These are phyloP conservation scores for Aegilops bicornis DNA, from an alignment of 176 grass and related monocot species.

Conservation along the genomic window DNA sequence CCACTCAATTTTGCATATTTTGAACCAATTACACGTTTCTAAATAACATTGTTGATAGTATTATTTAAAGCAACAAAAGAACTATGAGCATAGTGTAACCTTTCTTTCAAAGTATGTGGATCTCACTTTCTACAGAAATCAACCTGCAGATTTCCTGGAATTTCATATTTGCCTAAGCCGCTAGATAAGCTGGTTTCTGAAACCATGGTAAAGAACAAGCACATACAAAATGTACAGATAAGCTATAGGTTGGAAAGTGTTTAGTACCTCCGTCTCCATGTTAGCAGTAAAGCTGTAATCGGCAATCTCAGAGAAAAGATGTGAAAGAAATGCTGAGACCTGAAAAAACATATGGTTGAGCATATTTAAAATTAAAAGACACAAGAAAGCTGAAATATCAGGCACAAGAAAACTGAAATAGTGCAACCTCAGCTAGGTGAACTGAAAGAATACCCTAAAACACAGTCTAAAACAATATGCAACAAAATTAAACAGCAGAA, in stretches of 20 bases:
- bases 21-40: conserved; percentile 4
- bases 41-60: conserved; percentile 8
- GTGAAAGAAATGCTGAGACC: conserved; percentile 86
- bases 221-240: conserved; percentile 17
- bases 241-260: conserved; percentile 22
- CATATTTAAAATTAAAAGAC: background rate
- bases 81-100: background rate
- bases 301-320: conserved; percentile 85
- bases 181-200: conserved; percentile 22
- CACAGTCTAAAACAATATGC: background rate
- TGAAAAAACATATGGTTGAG: conserved; percentile 31
- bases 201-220: background rate
- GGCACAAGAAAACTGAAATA: background rate
- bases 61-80: conserved; percentile 23
- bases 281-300: conserved; percentile 91
- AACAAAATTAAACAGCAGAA: background rate
- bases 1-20: background rate
- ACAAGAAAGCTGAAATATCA: background rate
- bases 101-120: background rate
- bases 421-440: conserved; percentile 3
- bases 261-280: conserved; percentile 92
- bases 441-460: conserved; percentile 19
- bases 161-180: background rate
- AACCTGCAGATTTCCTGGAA: conserved; percentile 13
- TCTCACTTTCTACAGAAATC: conserved; percentile 20